Percentiles rank a stretch among this genome's conserved stretches.
phyloP scores from a whole-genome alignment of 805 yeast species.

The Metschnikowia anglica region DNA sequence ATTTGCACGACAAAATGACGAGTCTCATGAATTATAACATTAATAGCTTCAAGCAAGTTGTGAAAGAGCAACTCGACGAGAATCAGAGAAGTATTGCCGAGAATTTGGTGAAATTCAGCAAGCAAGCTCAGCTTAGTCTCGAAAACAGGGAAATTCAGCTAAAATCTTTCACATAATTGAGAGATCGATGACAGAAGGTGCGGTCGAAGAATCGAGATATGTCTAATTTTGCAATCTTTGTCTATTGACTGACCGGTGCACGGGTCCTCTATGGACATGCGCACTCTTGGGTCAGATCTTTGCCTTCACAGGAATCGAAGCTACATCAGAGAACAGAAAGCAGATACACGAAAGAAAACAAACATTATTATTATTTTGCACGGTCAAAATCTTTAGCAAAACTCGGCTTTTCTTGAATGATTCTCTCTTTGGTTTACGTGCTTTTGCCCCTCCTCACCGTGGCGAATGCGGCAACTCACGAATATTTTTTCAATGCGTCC shows the following conservation, averaged over 20 bases:
- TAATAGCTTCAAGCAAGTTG: slow-evolving; percentile 47
- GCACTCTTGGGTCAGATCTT: slow-evolving; percentile 1
- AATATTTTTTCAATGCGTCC: slow-evolving; percentile 37
- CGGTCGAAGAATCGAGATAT: background rate
- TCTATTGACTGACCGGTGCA: background rate
- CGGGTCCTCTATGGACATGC: slow-evolving; percentile 2
- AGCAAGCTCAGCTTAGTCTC: background rate
- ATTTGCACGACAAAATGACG: slow-evolving; percentile 48
- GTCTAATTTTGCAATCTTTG: background rate
- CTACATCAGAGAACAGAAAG: background rate
- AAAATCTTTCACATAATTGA: slow-evolving; percentile 43
- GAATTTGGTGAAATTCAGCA: slow-evolving; percentile 37
- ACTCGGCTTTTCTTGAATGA: background rate
- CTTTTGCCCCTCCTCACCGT: slow-evolving; percentile 5
- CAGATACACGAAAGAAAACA: background rate
- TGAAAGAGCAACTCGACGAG: slow-evolving; percentile 36
- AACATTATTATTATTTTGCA: background rate
- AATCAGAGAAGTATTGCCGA: slow-evolving; percentile 46
- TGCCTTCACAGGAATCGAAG: no score
- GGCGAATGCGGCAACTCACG: slow-evolving; percentile 29
- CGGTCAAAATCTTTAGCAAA: background rate
- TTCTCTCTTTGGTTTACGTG: slow-evolving; percentile 2
- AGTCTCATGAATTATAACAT: slow-evolving; percentile 47
- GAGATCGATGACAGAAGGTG: background rate
- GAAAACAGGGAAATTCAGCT: slow-evolving; percentile 42